phyloP scores from a whole-genome alignment of 768 basidiomycete genomes.

The Favolaschia claudopus region DNA sequence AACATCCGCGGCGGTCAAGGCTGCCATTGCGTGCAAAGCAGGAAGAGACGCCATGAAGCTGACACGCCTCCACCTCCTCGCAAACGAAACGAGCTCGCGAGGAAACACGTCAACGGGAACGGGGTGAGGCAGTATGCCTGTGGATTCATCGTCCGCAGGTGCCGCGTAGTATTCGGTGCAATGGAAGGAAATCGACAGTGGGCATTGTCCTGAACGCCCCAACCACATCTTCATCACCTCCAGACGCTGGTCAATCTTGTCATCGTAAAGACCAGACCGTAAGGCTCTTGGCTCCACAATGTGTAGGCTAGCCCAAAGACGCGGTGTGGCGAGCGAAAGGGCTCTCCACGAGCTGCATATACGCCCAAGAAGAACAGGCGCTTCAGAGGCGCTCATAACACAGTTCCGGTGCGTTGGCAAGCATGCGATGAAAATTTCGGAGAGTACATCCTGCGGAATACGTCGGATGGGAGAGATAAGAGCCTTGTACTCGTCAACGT shows the following conservation, averaged over 20 bases:
- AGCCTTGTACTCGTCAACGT: constrained; percentile 29
- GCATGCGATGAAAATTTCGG: constrained; percentile 36
- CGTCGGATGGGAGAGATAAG: constrained; percentile 33
- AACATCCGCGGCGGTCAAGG: not conserved
- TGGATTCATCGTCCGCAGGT: not conserved
- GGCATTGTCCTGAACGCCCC: not conserved
- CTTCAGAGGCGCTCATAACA: constrained; percentile 24
- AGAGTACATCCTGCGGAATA: constrained; percentile 33
- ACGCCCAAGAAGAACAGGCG: constrained; percentile 33
- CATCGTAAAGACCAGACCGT: not conserved
- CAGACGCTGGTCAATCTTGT: not conserved
- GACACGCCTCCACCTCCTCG: constrained; percentile 1
- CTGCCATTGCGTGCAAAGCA: not conserved
- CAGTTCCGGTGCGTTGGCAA: constrained; percentile 26
- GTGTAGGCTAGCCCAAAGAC: constrained; percentile 31
- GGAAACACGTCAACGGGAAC: no score
- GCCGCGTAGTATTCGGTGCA: not conserved
- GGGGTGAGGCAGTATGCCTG: not conserved
- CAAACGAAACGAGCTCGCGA: no score
- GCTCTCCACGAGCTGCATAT: constrained; percentile 39
- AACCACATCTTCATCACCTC: not conserved
- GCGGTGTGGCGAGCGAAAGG: constrained; percentile 32
- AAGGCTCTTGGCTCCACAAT: not conserved
- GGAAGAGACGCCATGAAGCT: not conserved
- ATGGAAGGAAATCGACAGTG: not conserved